Conservation (phyloP, 176 grass and related monocot species). For the Pontederia crassipes region DNA sequence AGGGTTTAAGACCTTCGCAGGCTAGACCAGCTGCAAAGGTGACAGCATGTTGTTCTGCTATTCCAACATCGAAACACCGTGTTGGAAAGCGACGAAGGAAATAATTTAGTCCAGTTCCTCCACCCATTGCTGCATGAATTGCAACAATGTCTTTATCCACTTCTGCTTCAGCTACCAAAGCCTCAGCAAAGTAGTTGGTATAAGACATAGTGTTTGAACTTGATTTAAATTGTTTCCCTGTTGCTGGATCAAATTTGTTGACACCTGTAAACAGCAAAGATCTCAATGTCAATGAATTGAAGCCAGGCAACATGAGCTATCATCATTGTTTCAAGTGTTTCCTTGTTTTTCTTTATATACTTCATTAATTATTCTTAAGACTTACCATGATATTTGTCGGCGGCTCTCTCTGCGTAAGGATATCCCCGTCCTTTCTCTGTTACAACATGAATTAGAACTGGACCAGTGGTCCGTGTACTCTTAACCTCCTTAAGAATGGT, state of each 20-base stretch:
- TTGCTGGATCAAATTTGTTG: constrained; percentile 82
- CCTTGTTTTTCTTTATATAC: neutral
- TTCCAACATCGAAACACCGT: constrained; percentile 91
- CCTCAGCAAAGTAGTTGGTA: constrained; percentile 87
- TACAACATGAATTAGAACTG: constrained; percentile 92
- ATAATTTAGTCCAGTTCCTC: constrained; percentile 91
- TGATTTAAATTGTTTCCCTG: constrained; percentile 84
- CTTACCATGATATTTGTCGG: constrained; percentile 94
- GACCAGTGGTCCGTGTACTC: constrained; percentile 73
- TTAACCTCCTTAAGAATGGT: constrained; percentile 85
- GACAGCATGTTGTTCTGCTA: constrained; percentile 95
- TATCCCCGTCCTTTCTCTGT: constrained; percentile 97
- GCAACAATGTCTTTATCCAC: constrained; percentile 71
- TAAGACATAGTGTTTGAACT: constrained; percentile 62
- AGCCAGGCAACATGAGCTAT: neutral
- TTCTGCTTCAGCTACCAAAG: constrained; percentile 89
- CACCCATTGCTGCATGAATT: constrained; percentile 96
- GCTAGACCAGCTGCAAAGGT: constrained; percentile 91
- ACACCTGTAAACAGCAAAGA: constrained; percentile 37
- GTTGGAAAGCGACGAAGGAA: constrained; percentile 89
- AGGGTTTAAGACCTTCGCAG: constrained; percentile 91
- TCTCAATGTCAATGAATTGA: neutral
- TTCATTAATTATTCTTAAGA: neutral
- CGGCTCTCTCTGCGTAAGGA: constrained; percentile 88
- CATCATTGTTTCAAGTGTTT: neutral